Percentiles rank a stretch among this genome's conserved stretches.
Evolutionary conservation across 805 yeast genomes (phyloP).

Genomic region (Candida vaughaniae): DNA sequence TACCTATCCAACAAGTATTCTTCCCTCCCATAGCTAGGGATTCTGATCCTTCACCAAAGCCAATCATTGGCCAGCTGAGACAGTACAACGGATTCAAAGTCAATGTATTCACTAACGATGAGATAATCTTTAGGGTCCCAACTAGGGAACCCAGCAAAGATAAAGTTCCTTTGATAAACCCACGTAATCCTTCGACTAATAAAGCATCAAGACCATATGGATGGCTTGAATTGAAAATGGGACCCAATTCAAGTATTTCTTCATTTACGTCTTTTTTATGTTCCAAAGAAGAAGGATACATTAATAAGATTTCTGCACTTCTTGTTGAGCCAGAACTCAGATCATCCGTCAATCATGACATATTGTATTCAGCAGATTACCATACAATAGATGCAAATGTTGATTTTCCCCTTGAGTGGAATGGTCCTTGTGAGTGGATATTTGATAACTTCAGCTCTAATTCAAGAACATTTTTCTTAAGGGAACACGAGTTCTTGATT

Average conservation of each 20-base stretch:
- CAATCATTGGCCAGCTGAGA: slow-evolving; percentile 51
- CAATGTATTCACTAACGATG: slow-evolving; percentile 59
- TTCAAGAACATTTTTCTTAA: slow-evolving; percentile 60
- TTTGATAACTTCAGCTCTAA: slow-evolving; percentile 53
- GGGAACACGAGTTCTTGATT: slow-evolving; percentile 78
- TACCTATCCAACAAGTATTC: slow-evolving; percentile 59
- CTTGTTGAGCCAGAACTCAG: slow-evolving; percentile 62
- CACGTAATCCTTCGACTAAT: slow-evolving; percentile 5
- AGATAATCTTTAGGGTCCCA: slow-evolving; percentile 71
- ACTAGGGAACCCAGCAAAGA: slow-evolving; percentile 84
- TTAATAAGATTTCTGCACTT: slow-evolving; percentile 44
- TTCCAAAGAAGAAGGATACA: slow-evolving; percentile 51
- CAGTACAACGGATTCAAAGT: slow-evolving; percentile 56
- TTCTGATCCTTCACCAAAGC: slow-evolving; percentile 28
- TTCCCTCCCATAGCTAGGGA: slow-evolving; percentile 70
- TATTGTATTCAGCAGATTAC: slow-evolving; percentile 60
- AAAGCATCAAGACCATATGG: slow-evolving; percentile 67
- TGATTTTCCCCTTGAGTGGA: slow-evolving; percentile 80
- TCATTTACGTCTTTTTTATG: slow-evolving; percentile 54
- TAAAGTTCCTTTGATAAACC: slow-evolving; percentile 24
- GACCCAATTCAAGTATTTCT: slow-evolving; percentile 49
- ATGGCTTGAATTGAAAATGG: slow-evolving; percentile 79
- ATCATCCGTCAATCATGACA: slow-evolving; percentile 86
- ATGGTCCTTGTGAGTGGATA: slow-evolving; percentile 70
- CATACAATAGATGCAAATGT: slow-evolving; percentile 57